Conservation (phyloP, 1,284 basidiomycete species). For the Moniliella sp. region DNA sequence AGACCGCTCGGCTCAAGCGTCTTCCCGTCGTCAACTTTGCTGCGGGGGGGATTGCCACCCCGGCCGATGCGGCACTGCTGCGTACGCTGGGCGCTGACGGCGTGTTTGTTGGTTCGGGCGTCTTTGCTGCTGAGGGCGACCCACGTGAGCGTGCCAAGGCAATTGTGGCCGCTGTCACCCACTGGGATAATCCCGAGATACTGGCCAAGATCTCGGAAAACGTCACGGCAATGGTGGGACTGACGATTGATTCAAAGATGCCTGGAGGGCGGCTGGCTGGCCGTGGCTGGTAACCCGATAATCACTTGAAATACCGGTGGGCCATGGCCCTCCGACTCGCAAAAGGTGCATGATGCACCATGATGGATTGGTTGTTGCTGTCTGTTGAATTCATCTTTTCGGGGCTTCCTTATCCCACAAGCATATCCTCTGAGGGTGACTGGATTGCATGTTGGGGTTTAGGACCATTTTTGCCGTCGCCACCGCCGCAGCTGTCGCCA, state of each 20-base stretch:
- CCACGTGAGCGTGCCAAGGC: slow-evolving; percentile 79
- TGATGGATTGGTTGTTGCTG: too few relatives aligned
- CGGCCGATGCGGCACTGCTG: slow-evolving; percentile 93
- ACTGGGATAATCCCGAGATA: slow-evolving; percentile 42
- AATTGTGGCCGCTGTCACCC: slow-evolving; percentile 93
- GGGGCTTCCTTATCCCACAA: too few relatives aligned
- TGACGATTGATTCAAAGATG: slow-evolving; percentile 54
- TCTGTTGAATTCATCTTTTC: too few relatives aligned
- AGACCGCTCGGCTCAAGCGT: slow-evolving; percentile 74
- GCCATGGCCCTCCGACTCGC: too few relatives aligned
- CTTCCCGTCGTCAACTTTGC: slow-evolving; percentile 57
- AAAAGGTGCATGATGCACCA: too few relatives aligned
- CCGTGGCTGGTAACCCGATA: slow-evolving; percentile 31
- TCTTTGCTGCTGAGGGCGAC: slow-evolving; percentile 57
- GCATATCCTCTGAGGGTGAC: too few relatives aligned
- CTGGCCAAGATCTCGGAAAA: slow-evolving; percentile 56
- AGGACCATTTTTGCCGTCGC: too few relatives aligned
- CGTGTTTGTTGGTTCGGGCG: slow-evolving; percentile 39
- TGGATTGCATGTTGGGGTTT: too few relatives aligned
- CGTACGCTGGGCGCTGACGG: slow-evolving; percentile 85
- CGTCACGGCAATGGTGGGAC: slow-evolving; percentile 72
- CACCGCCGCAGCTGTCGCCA: too few relatives aligned
- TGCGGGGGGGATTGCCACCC: slow-evolving; percentile 85
- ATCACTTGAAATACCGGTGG: too few relatives aligned
- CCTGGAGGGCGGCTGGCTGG: slow-evolving; percentile 23